Conservation (phyloP, 352 stramenopile species). For the Phytophthora crassamura region DNA sequence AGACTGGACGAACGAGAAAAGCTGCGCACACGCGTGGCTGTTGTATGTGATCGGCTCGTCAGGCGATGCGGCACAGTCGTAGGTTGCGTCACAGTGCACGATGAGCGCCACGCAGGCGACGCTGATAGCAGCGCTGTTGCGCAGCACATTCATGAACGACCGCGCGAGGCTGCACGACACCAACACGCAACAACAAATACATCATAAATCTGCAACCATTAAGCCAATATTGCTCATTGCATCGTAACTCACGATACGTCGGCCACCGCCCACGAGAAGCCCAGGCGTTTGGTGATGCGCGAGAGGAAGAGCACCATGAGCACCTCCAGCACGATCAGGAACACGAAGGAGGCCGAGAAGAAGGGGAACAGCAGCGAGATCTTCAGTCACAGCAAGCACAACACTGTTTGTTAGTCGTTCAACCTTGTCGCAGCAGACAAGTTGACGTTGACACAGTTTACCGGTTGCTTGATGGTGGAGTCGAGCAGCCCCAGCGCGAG, state of each 20-base stretch:
- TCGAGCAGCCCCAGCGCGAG: conserved; percentile 75
- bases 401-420: background rate
- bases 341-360: conserved; percentile 84
- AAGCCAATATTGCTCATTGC: background rate
- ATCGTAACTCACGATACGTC: conserved; percentile 66
- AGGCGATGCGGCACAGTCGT: conserved; percentile 40
- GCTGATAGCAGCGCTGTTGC: conserved; percentile 85
- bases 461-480: conserved; percentile 86
- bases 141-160: conserved; percentile 82
- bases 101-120: conserved; percentile 85
- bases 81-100: conserved; percentile 78
- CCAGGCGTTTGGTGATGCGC: conserved; percentile 55
- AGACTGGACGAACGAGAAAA: conserved; percentile 75
- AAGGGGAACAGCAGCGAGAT: conserved; percentile 89
- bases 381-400: conserved; percentile 16
- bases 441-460: conserved; percentile 24
- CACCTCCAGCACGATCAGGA: conserved; percentile 76
- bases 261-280: conserved; percentile 67
- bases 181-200: background rate
- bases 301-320: conserved; percentile 71
- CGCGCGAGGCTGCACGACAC: conserved; percentile 52
- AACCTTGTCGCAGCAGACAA: background rate
- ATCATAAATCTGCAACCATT: background rate
- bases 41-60: conserved; percentile 72
- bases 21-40: conserved; percentile 75